Conservation (phyloP, 371 early-diverging fungal species). For the Syncephalastrum monosporum region DNA sequence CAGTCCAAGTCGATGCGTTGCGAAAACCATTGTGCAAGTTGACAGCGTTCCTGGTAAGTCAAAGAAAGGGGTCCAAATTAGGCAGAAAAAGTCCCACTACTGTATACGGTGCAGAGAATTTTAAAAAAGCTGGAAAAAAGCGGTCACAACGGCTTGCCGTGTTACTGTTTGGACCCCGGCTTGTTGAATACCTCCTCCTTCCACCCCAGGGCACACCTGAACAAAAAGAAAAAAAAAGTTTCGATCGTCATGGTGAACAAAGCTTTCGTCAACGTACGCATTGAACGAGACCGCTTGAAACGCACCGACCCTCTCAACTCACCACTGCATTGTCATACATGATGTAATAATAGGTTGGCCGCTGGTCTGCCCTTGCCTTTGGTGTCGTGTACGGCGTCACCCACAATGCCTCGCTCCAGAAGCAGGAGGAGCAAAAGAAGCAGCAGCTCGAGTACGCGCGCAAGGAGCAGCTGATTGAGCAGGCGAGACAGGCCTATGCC, state of each 20-base stretch:
- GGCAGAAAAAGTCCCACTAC: too few species aligned
- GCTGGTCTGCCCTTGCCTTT: constrained; percentile 73
- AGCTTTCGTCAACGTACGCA: background rate
- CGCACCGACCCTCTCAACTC: background rate
- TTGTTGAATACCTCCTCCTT: too few species aligned
- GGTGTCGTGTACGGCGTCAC: constrained; percentile 74
- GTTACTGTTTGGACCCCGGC: too few species aligned
- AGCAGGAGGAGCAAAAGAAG: constrained; percentile 57
- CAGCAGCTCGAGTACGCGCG: constrained; percentile 61
- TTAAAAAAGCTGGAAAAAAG: too few species aligned
- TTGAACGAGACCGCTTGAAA: constrained; percentile 3
- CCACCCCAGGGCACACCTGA: too few species aligned
- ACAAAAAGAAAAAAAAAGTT: constrained; percentile 1
- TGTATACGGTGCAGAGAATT: too few species aligned
- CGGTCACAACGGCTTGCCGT: too few species aligned
- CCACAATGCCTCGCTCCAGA: constrained; percentile 65
- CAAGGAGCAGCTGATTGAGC: constrained; percentile 68
- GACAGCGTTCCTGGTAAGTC: too few species aligned
- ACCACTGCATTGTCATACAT: background rate
- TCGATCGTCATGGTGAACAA: constrained; percentile 1
- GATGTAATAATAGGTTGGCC: constrained; percentile 58
- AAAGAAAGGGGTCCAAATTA: too few species aligned
- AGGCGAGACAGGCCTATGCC: constrained; percentile 69
- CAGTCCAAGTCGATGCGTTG: too few species aligned
- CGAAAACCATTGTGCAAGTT: too few species aligned